Conservation (phyloP, 805 yeast species). For the Ogataea pini region DNA sequence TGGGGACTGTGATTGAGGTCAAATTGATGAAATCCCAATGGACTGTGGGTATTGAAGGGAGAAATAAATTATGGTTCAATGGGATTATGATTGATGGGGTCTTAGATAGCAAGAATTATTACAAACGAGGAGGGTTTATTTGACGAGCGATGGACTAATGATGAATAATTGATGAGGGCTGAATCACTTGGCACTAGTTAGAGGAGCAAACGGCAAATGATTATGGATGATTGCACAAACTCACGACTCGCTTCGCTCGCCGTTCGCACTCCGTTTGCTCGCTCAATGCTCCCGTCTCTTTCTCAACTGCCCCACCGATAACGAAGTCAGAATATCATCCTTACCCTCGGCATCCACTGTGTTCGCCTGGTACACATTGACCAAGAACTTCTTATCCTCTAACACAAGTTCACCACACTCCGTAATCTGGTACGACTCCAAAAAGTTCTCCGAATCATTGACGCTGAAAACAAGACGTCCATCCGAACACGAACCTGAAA, state of each 20-base stretch:
- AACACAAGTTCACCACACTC: conserved; percentile 26
- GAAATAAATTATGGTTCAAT: conserved; percentile 28
- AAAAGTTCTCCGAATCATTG: conserved; percentile 22
- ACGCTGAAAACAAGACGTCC: conserved; percentile 30
- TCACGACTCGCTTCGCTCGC: too few species aligned
- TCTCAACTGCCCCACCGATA: conserved; percentile 52
- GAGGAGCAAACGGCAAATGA: too few species aligned
- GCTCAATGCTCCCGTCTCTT: conserved; percentile 68
- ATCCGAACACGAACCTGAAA: conserved; percentile 28
- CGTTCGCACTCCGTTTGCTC: too few species aligned
- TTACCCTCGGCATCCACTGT: conserved; percentile 37
- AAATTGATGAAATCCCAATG: conserved; percentile 45
- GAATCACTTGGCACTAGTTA: too few species aligned
- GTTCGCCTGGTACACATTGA: conserved; percentile 36
- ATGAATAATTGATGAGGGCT: too few species aligned
- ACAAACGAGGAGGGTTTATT: conserved; percentile 27
- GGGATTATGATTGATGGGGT: conserved; percentile 32
- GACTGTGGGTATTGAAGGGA: conserved; percentile 32
- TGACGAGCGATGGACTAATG: conserved; percentile 13
- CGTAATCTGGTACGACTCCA: conserved; percentile 28
- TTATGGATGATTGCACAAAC: too few species aligned
- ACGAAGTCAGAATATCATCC: conserved; percentile 52
- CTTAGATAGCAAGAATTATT: conserved; percentile 26
- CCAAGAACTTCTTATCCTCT: conserved; percentile 27
- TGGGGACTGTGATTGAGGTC: conserved; percentile 47